Evolutionary conservation across 495 filamentous ascomycete species (phyloP).

Genomic region (Hypoxylon lenormandii): DNA sequence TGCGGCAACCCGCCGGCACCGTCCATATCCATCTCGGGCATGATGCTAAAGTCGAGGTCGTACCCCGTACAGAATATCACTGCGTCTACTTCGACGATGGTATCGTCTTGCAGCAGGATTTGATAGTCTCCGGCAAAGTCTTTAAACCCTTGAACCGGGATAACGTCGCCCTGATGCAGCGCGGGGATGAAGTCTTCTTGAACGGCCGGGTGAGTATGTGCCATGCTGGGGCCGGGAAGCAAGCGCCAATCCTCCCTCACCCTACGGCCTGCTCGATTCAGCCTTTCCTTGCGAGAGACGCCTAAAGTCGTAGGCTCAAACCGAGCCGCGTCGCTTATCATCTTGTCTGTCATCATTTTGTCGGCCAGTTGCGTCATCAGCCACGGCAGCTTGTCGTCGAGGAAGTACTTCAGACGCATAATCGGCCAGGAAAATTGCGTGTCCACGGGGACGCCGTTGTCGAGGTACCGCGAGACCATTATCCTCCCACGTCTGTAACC

Average conservation of each 20-base stretch:
- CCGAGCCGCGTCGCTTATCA: constrained; percentile 33
- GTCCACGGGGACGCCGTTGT: constrained; percentile 29
- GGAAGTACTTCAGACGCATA: constrained; percentile 30
- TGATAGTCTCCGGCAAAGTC: constrained; percentile 29
- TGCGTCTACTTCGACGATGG: constrained; percentile 38
- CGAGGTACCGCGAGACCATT: constrained; percentile 26
- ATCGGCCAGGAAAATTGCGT: constrained; percentile 29
- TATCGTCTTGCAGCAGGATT: constrained; percentile 38
- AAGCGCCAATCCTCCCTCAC: constrained; percentile 28
- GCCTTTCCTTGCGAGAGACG: constrained; percentile 8
- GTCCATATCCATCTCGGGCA: constrained; percentile 41
- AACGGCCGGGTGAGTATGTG: constrained; percentile 27
- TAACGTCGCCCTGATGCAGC: constrained; percentile 31
- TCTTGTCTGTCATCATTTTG: constrained; percentile 26
- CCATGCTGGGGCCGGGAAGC: constrained; percentile 31
- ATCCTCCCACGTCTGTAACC: constrained; percentile 35
- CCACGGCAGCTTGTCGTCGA: constrained; percentile 34
- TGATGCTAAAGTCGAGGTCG: constrained; percentile 39
- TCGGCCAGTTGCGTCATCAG: constrained; percentile 27
- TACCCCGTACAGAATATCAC: constrained; percentile 51
- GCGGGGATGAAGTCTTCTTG: constrained; percentile 42
- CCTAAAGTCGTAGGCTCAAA: constrained; percentile 16
- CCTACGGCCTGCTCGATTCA: constrained; percentile 13
- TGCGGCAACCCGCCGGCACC: constrained; percentile 27
- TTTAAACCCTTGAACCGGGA: constrained; percentile 34